Evolutionary conservation across 2,329 filamentous ascomycete species (phyloP).

Genomic region (Furcasterigmium sp.): DNA sequence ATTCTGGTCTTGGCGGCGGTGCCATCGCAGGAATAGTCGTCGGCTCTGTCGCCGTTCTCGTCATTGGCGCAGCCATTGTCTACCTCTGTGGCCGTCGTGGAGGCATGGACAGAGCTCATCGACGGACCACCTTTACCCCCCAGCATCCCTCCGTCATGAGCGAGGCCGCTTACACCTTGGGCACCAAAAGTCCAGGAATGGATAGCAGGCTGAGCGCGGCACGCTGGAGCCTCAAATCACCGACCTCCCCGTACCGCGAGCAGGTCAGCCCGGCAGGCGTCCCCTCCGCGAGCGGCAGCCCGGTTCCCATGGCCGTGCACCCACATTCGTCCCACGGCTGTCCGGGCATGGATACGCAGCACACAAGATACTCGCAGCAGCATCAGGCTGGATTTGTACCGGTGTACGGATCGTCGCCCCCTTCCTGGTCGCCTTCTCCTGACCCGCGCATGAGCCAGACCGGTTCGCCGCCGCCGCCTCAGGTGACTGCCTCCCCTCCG

Average conservation of each 20-base stretch:
- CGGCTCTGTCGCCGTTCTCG: constrained; percentile 39
- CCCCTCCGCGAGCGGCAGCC: background rate
- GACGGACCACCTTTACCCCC: constrained; percentile 14
- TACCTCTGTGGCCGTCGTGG: constrained; percentile 40
- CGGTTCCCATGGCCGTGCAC: background rate
- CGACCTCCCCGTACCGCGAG: background rate
- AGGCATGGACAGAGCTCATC: constrained; percentile 29
- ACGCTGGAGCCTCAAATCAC: background rate
- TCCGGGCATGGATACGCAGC: background rate
- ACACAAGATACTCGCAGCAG: background rate
- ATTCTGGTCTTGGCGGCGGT: constrained; percentile 26
- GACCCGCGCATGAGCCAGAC: background rate
- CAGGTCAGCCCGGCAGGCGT: background rate
- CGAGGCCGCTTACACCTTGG: constrained; percentile 17
- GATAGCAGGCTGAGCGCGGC: constrained; percentile 8
- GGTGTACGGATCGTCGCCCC: too few relatives aligned
- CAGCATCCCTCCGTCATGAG: constrained; percentile 16
- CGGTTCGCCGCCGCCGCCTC: background rate
- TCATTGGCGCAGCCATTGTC: constrained; percentile 37
- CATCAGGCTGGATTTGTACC: background rate
- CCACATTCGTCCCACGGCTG: background rate
- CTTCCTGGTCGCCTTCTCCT: too few relatives aligned
- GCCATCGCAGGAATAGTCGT: constrained; percentile 57
- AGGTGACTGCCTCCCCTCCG: background rate
- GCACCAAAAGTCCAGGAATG: constrained; percentile 27